These are phyloP conservation scores for Marsdenia floribunda DNA, from an alignment of 257 asterid genomes.

Conservation along the genomic window DNA sequence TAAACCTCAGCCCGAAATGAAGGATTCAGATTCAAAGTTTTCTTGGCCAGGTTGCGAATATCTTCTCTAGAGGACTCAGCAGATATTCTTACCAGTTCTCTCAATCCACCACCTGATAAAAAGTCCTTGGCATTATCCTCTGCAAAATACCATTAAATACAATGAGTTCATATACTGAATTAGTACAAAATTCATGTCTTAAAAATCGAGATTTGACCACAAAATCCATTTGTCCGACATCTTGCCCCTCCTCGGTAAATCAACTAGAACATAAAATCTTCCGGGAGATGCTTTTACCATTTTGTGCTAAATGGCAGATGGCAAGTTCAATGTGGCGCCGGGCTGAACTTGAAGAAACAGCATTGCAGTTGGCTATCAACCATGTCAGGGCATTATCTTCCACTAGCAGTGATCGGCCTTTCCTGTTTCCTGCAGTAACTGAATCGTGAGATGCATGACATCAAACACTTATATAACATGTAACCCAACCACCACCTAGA, in stretches of 20 bases:
- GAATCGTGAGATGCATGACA: slow-evolving; percentile 15
- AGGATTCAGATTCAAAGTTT: slow-evolving; percentile 49
- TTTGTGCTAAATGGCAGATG: slow-evolving; percentile 92
- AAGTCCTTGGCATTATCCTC: slow-evolving; percentile 74
- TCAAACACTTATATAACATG: not conserved
- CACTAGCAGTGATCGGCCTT: slow-evolving; percentile 67
- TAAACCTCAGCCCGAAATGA: slow-evolving; percentile 42
- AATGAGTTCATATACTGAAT: not conserved
- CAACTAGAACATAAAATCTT: not conserved
- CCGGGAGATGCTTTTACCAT: slow-evolving; percentile 40
- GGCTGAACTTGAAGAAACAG: slow-evolving; percentile 39
- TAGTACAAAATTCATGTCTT: not conserved
- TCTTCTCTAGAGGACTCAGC: slow-evolving; percentile 70
- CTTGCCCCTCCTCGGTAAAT: not conserved
- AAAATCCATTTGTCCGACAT: not conserved
- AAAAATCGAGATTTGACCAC: not conserved
- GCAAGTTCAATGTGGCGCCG: slow-evolving; percentile 88
- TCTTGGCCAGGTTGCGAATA: slow-evolving; percentile 86
- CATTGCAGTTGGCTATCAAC: slow-evolving; percentile 63
- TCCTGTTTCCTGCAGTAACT: slow-evolving; percentile 48
- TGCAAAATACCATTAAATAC: slow-evolving; percentile 26
- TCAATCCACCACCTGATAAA: slow-evolving; percentile 51
- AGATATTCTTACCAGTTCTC: slow-evolving; percentile 61
- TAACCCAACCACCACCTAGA: not conserved
- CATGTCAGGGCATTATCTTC: slow-evolving; percentile 72